These are phyloP conservation scores for Botrytis squamosa DNA, from an alignment of 2,329 filamentous ascomycete species.

Conservation along the genomic window DNA sequence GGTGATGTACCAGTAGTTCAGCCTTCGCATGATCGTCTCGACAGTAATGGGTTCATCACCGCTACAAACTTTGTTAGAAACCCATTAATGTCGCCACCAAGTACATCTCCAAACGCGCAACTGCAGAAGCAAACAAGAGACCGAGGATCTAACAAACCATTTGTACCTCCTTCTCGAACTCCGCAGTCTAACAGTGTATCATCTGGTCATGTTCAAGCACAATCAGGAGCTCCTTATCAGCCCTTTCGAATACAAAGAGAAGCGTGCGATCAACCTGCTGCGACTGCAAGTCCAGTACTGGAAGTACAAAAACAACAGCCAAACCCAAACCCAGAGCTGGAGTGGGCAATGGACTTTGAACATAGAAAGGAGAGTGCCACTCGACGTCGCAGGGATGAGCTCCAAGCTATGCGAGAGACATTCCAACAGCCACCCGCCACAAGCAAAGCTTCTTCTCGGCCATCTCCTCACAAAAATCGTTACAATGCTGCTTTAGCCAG, in stretches of 20 bases:
- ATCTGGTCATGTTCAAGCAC: conserved; percentile 28
- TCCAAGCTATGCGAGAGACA: conserved; percentile 25
- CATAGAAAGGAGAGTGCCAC: conserved; percentile 36
- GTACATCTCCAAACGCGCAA: conserved; percentile 11
- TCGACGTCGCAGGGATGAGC: conserved; percentile 34
- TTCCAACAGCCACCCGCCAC: background rate
- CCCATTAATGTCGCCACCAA: conserved; percentile 26
- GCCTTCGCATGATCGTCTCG: background rate
- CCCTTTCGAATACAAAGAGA: conserved; percentile 16
- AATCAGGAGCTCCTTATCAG: conserved; percentile 9
- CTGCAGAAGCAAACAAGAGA: conserved; percentile 12
- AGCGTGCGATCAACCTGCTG: background rate
- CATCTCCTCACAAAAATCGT: conserved; percentile 37
- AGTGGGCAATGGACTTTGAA: conserved; percentile 40
- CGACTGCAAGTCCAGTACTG: background rate
- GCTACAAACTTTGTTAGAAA: conserved; percentile 28
- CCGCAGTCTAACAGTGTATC: conserved; percentile 9
- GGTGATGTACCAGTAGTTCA: background rate
- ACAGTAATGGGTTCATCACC: conserved; percentile 31
- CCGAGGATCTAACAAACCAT: conserved; percentile 30
- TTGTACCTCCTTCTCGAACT: conserved; percentile 28
- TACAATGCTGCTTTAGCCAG: conserved; percentile 35
- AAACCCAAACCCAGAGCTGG: conserved; percentile 31
- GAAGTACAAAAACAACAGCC: conserved; percentile 2
- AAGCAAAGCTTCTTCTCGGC: background rate